Base-by-base conservation (phyloP, 2,329 filamentous ascomycete genomes). In the Monosporascus sp. region DNA sequence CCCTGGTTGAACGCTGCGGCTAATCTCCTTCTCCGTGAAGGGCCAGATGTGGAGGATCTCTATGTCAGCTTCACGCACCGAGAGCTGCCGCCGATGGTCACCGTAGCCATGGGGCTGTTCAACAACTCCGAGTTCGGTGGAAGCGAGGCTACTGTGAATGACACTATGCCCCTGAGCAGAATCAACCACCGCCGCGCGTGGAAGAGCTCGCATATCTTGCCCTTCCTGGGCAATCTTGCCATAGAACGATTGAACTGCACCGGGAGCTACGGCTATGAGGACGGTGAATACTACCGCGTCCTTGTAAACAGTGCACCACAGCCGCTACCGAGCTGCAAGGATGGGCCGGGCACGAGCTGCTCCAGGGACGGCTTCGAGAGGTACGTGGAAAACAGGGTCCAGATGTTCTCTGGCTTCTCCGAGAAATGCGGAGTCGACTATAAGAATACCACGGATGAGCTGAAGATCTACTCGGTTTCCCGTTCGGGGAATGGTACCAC, bases 61-160 rank as follows among this genome's bases (percentile, higher is more conserved):
- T 86, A 84, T 62, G 74, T 88, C 41, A 84, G 81, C 50, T 88
- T 88, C 70, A 88, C 85, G 0, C 85, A 88, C 65, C 80, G 85
- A 20, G 85, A 88, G 65, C 71, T 88, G 2, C 85, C 85, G 1
- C 85, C 86, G 1, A 84, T 82, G 54, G 82, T 87, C 1, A 70
- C 84, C 1, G 85, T 87, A 1, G 84, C 85, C 0, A 76, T 88
- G 68, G 85, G 85, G 0, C 73, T 89, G 5, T 88, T 87, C 74
- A 88, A 88, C 72, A 87, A 87, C 68, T 84, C 81, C 3, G 77
- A 73, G 0, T 79, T 78, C 55, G 73, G 77, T 3, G 78, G 78
- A 9, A 71, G 73, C 0, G 75, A 77, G 52, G 67, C 78, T 15
- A 55, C 63, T 15, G 70, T 82, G 58, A 87, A 87, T 58, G 78